Percentiles rank a stretch among this genome's conserved stretches.
These are phyloP conservation scores for Cynara cardunculus DNA, from an alignment of 129 eudicot species.

Conservation along the genomic window DNA sequence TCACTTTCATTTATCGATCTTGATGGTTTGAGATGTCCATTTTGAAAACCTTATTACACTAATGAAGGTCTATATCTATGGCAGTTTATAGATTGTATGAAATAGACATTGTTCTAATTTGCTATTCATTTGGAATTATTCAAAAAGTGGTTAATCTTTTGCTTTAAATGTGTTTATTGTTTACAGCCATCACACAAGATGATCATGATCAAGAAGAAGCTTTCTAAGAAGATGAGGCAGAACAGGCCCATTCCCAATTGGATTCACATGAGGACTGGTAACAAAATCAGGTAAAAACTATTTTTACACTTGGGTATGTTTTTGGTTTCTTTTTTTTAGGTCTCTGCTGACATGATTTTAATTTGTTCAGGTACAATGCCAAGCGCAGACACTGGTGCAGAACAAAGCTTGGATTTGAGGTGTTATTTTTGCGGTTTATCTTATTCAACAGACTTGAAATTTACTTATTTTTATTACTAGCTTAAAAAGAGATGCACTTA, in stretches of 20 bases:
- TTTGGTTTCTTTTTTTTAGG: neutral
- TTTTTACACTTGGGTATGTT: neutral
- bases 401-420: constrained; percentile 77
- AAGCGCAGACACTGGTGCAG: constrained; percentile 99
- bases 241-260: constrained; percentile 81
- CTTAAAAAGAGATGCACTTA: neutral
- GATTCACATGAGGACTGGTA: constrained; percentile 80
- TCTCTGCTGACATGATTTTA: neutral
- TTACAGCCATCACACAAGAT: constrained; percentile 83
- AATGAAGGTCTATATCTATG: too few relatives aligned
- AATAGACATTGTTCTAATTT: too few relatives aligned
- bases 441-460: neutral
- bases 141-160: too few relatives aligned
- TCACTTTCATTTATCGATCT: too few relatives aligned
- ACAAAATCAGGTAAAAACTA: constrained; percentile 55
- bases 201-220: constrained; percentile 80
- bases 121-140: too few relatives aligned
- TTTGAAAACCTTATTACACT: too few relatives aligned
- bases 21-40: too few relatives aligned
- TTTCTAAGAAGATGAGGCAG: constrained; percentile 89
- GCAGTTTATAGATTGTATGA: too few relatives aligned
- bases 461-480: neutral
- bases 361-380: constrained; percentile 52
- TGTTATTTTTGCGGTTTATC: neutral
- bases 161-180: neutral